phyloP scores from a whole-genome alignment of 176 grass and related monocot species.

The Bolboschoenus planiculmis region DNA sequence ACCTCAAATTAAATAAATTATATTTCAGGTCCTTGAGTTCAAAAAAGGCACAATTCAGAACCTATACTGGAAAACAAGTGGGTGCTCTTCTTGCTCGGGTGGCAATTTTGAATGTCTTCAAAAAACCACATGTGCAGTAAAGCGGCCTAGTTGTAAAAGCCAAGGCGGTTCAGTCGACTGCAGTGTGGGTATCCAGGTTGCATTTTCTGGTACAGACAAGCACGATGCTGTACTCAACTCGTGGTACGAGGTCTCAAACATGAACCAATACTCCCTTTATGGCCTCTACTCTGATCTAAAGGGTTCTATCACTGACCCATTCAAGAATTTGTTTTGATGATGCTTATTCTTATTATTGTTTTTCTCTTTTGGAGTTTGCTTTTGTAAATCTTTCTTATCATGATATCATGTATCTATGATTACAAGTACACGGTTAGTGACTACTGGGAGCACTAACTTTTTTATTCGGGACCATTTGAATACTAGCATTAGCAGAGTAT shows the following conservation, averaged over 20 bases:
- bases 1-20: neutral
- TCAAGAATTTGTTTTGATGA: slow-evolving; percentile 45
- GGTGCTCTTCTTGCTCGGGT: slow-evolving; percentile 55
- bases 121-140: slow-evolving; percentile 45
- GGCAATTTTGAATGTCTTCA: slow-evolving; percentile 39
- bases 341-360: neutral
- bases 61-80: slow-evolving; percentile 62
- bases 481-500: neutral
- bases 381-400: neutral
- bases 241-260: slow-evolving; percentile 90
- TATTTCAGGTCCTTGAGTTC: slow-evolving; percentile 67
- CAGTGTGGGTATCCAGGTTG: slow-evolving; percentile 62
- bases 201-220: slow-evolving; percentile 85
- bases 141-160: slow-evolving; percentile 39
- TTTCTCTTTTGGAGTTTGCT: neutral
- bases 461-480: neutral
- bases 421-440: neutral
- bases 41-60: slow-evolving; percentile 79
- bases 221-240: slow-evolving; percentile 77
- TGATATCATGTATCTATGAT: slow-evolving; percentile 3
- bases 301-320: slow-evolving; percentile 53
- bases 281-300: slow-evolving; percentile 71
- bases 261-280: slow-evolving; percentile 76
- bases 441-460: neutral
- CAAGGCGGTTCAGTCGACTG: slow-evolving; percentile 58